Conservation (phyloP, 257 asterid species). For the Asclepias syriaca region DNA sequence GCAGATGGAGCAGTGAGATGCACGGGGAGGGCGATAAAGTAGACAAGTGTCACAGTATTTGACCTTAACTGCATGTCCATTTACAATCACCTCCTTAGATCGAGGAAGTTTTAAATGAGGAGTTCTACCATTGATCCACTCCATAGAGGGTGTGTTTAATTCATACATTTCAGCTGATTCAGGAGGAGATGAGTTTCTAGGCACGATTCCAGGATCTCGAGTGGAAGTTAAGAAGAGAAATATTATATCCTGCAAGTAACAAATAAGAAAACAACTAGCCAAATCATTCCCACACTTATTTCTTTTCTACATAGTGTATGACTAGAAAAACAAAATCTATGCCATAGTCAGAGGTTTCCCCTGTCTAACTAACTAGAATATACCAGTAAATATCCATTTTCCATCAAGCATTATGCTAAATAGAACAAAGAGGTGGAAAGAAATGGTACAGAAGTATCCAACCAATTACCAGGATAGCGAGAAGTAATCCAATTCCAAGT, state of each 20-base stretch:
- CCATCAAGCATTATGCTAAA: not conserved
- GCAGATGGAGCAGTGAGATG: conserved; percentile 95
- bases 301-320: not conserved
- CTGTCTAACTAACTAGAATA: not conserved
- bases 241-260: conserved; percentile 52
- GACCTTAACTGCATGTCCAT: conserved; percentile 68
- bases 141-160: conserved; percentile 66
- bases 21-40: conserved; percentile 94
- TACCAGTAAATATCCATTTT: not conserved
- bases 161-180: conserved; percentile 48
- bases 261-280: conserved; percentile 5
- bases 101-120: conserved; percentile 70
- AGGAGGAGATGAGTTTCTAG: conserved; percentile 60
- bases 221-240: conserved; percentile 72
- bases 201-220: conserved; percentile 83
- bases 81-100: conserved; percentile 61
- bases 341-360: not conserved
- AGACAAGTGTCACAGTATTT: conserved; percentile 82
- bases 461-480: conserved; percentile 53
- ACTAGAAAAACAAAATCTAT: not conserved
- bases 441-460: not conserved
- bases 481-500: conserved; percentile 46
- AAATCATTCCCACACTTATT: not conserved
- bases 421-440: not conserved
- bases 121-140: conserved; percentile 79